Evolutionary conservation across 176 grass and related monocot genomes (phyloP), one percentile per base, ranked within the genome.

Genomic region (Guadua angustifolia): DNA sequence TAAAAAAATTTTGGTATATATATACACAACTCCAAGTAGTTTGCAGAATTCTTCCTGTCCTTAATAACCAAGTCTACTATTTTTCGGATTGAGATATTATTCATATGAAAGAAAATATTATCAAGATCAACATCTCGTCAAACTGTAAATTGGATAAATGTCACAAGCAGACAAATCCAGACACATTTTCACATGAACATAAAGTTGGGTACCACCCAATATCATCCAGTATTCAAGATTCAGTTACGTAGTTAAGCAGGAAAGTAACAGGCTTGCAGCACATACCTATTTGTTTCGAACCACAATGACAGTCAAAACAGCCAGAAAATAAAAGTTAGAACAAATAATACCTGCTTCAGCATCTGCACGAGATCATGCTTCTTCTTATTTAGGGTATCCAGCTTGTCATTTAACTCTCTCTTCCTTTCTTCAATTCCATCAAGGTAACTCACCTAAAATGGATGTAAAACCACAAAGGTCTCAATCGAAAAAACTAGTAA

Each of bases 311-410:
- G 1, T 51, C 33, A 77, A 75, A 46, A 60, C 32, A 17, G 66
- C 18, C 9, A 62, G 18, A 82, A 74, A 88, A 79, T 2, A 66
- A 19, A 68, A 45, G 38, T 19, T 52, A 24, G 18, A 21, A 64
- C 16, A 81, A 80, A 40, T 33, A 65, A 79, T 92, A 98, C 95
- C 91, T 95, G 96, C 90, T 99, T 99, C 79, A 99, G 81, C 96
- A 99, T 95, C 89, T 95, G 96, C 53, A 99, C 96, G 58, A 99
- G 96, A 69, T 95, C 90, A 33, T 99, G 96, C 40, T 99, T 95
- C 71, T 95, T 99, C 83, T 92, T 90, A 43, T 93, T 95, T 61
- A 99, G 68, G 16, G 76, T 69, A 11, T 90, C 90, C 36, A 99
- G 85, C 51, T 95, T 94, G 40, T 92, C 91, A 25, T 87, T 90